Base-by-base conservation (phyloP, 2,329 filamentous ascomycete genomes). In the Drechslerella coelobrocha region DNA sequence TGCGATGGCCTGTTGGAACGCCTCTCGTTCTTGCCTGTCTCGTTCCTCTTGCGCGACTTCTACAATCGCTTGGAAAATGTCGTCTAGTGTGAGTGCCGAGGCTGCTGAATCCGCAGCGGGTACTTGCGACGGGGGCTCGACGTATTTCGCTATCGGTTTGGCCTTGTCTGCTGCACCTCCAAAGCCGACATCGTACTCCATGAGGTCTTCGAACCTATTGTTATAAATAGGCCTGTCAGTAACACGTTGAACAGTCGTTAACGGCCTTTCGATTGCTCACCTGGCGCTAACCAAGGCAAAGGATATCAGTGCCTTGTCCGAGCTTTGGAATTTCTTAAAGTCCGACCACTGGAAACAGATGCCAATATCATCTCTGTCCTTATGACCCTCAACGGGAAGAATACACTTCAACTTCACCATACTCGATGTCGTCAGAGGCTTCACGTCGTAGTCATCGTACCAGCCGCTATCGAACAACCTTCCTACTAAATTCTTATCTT, bases 301-400 rank as follows among this genome's bases (percentile, higher is more conserved):
- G 10, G 65, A 69, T 53, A 69, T 62, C 27, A 69, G 31, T 10
- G 65, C 65, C 23, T 62, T 69, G 37, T 69, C 65, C 14, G 65
- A 59, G 27, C 45, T 69, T 47, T 62, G 51, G 24, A 69, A 62
- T 19, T 52, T 61, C 26, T 52, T 62, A 26, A 69, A 69, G 26
- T 59, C 57, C 17, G 57, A 57, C 65, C 65, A 69, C 17, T 69
- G 65, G 29, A 69, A 69, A 9, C 62, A n/a, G 19, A 69, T 56
- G 5, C 65, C 65, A 4, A 69, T 17, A 34, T 69, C 65, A 41
- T 69, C 65, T 51, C 65, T 55, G 31, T 69, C 52, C 34, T 52
- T 21, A 14, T 34, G 52, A 4, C 65, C 65, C 1, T 62, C 57
- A 7, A 69, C 47, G 3, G 24, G 54, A 8, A 69, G 48, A 12